phyloP scores from a whole-genome alignment of 164 flowering plant genomes.

The Magnolia changhungtana region DNA sequence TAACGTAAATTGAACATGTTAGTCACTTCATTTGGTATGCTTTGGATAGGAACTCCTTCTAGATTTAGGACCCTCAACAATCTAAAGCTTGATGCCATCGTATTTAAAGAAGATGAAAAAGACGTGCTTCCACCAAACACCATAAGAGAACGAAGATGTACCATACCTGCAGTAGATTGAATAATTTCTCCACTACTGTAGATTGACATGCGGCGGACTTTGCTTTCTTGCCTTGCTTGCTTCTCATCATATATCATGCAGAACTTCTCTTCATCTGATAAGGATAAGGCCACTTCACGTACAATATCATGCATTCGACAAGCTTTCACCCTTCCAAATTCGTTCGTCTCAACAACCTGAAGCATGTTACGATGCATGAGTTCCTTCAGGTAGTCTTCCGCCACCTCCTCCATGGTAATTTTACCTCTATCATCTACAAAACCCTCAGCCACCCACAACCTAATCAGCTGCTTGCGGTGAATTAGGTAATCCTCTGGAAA shows the following conservation, averaged over 20 bases:
- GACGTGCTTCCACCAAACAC: not conserved
- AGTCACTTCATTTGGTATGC: not conserved
- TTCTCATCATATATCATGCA: not conserved
- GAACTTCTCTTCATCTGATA: constrained; percentile 6
- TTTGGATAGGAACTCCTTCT: not conserved
- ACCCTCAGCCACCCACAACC: constrained; percentile 27
- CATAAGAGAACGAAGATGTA: not conserved
- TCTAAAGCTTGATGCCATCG: not conserved
- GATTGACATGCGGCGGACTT: constrained; percentile 7
- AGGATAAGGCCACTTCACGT: constrained; percentile 12
- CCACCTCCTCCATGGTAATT: constrained; percentile 5
- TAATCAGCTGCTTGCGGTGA: constrained; percentile 9
- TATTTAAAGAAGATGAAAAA: not conserved
- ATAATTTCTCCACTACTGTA: not conserved
- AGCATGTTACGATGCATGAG: constrained; percentile 8
- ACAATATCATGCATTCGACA: constrained; percentile 19
- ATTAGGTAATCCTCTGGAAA: constrained; percentile 19
- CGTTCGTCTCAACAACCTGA: not conserved
- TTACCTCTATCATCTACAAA: constrained; percentile 1
- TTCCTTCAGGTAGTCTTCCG: constrained; percentile 9
- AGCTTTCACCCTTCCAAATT: not conserved
- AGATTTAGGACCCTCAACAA: constrained; percentile 11
- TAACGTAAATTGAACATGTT: not conserved
- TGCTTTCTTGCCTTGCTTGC: not conserved
- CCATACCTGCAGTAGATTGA: not conserved